Evolutionary conservation across 495 filamentous ascomycete species (phyloP).

Genomic region (Hypoxylon trugodes): DNA sequence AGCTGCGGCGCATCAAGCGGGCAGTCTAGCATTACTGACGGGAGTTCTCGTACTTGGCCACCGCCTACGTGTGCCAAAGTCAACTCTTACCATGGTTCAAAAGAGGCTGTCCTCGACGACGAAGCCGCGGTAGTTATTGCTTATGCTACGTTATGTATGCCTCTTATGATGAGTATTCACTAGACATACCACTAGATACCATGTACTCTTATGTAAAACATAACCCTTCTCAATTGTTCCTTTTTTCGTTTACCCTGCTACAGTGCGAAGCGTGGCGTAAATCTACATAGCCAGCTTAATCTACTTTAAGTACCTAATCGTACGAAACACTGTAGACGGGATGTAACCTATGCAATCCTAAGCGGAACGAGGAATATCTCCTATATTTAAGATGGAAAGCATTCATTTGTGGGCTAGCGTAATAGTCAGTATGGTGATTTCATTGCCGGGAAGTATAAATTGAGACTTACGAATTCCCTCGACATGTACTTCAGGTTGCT

Average conservation of each 20-base stretch:
- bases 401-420: constrained; percentile 32
- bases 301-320: too few species aligned
- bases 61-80: constrained; percentile 59
- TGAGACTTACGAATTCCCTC: constrained; percentile 35
- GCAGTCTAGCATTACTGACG: constrained; percentile 83
- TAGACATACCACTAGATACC: constrained; percentile 27
- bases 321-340: constrained; percentile 25
- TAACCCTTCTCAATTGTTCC: constrained; percentile 8
- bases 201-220: constrained; percentile 33
- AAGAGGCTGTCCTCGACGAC: constrained; percentile 41
- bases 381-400: neutral
- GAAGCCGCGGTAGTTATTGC: constrained; percentile 12
- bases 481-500: constrained; percentile 27
- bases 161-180: constrained; percentile 7
- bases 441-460: neutral
- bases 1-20: constrained; percentile 93
- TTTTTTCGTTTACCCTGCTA: neutral
- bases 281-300: constrained; percentile 1
- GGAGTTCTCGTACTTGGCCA: constrained; percentile 79
- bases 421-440: neutral
- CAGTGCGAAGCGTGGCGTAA: neutral
- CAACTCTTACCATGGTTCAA: constrained; percentile 56
- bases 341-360: neutral
- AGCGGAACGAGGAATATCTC: neutral
- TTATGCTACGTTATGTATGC: neutral